Conservation (phyloP, 2,329 filamentous ascomycete species). For the Macrophomina pseudophaseolina region DNA sequence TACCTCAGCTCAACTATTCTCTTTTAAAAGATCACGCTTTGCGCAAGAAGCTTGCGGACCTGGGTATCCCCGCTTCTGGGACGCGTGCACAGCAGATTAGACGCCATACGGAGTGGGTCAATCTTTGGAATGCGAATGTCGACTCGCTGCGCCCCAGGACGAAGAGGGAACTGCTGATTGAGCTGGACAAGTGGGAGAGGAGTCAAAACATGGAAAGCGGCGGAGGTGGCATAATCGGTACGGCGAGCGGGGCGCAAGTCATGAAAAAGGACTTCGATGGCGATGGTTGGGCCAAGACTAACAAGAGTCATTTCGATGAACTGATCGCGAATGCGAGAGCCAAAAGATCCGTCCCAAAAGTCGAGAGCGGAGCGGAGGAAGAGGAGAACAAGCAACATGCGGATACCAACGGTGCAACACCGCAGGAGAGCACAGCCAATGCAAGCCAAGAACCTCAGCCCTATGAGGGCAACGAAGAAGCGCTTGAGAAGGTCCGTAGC, state of each 20-base stretch:
- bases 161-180: conserved; percentile 73
- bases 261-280: conserved; percentile 91
- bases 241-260: conserved; percentile 54
- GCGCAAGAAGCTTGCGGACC: conserved; percentile 78
- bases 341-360: conserved; percentile 50
- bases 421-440: background rate
- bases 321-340: conserved; percentile 77
- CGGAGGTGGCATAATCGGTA: conserved; percentile 42
- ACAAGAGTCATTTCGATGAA: conserved; percentile 76
- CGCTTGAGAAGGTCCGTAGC: conserved; percentile 13
- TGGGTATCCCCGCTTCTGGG: conserved; percentile 77
- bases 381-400: conserved; percentile 9
- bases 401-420: background rate
- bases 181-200: conserved; percentile 85
- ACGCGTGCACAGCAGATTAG: conserved; percentile 72
- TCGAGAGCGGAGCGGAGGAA: conserved; percentile 29
- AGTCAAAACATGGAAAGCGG: conserved; percentile 67
- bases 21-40: conserved; percentile 80
- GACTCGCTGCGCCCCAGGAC: conserved; percentile 76
- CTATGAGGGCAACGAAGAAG: background rate
- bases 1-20: conserved; percentile 84
- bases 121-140: conserved; percentile 96
- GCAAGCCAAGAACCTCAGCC: background rate
- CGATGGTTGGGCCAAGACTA: conserved; percentile 72
- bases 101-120: conserved; percentile 91